Percentiles rank a stretch among this genome's conserved stretches.
These are phyloP conservation scores for Apiotrichum siamense DNA, from an alignment of 1,284 basidiomycete genomes.

Conservation along the genomic window DNA sequence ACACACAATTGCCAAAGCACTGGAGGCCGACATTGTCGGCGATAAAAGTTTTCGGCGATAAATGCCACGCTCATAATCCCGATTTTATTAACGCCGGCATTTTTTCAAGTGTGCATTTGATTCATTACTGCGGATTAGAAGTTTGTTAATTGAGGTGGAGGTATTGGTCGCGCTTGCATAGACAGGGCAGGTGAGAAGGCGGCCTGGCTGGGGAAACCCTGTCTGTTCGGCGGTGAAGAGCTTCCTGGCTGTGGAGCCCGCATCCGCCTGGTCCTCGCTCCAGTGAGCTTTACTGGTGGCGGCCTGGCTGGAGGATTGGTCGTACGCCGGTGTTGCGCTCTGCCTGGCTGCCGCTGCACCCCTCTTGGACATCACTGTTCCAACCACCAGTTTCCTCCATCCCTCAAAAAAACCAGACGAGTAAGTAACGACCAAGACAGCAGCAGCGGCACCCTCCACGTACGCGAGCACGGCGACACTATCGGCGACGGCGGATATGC, in stretches of 20 bases:
- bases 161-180: too few species aligned
- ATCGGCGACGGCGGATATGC: too few species aligned
- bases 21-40: not conserved
- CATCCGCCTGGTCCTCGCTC: not conserved
- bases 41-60: not conserved
- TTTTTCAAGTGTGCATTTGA: not conserved
- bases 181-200: not conserved
- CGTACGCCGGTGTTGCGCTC: too few species aligned
- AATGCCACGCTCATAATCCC: not conserved
- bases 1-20: too few species aligned
- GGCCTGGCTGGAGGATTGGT: not conserved
- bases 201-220: not conserved
- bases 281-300: not conserved
- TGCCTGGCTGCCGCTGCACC: not conserved
- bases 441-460: not conserved
- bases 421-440: slow-evolving; percentile 11
- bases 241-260: not conserved
- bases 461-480: slow-evolving; percentile 1
- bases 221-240: too few species aligned
- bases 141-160: not conserved
- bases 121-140: not conserved
- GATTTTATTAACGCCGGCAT: not conserved
- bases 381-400: not conserved
- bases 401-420: slow-evolving; percentile 19
- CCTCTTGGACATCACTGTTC: slow-evolving; percentile 1